Evolutionary conservation across 495 filamentous ascomycete genomes (phyloP), one percentile per base, ranked within the genome.

Genomic region (Thermothielavioides terrestris): DNA sequence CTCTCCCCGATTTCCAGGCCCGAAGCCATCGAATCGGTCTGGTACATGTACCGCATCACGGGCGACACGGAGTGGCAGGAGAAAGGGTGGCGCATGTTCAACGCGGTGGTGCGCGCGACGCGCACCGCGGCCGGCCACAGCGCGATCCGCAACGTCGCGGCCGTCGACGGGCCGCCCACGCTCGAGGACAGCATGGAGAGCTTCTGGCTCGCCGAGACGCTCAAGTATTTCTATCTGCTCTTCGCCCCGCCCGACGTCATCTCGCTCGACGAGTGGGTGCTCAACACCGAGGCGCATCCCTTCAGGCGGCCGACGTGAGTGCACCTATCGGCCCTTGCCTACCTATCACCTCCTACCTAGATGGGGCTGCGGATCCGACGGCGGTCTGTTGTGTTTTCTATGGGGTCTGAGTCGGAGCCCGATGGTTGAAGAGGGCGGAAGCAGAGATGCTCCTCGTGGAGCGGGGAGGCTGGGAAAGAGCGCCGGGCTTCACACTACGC

Each of bases 141-240:
- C 6, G 85, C 84, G 38, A 86, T 95, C 56, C 62, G 73, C 53
- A 87, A 94, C 60, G 86, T 95, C 6, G 57, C 58, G 25, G 26
- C 40, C 15, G 53, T 20, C 21, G 42, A 34, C 1, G 23, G 51
- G 4, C 51, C 63, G 0, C 21, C 8, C 53, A 61, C 5, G 18
- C 20, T 39, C 46, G 56, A 68, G 45, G 71, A 79, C 50, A 69
- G 68, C 60, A 79, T 79, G 77, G 77, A 81, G 61, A 80, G 74
- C 59, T 84, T 83, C 56, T 84, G 80, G 75, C 62, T 77, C 46
- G 83, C 86, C 6, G 88, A 94, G 67, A 92, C 89, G 15, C 68
- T 94, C 52, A 98, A 96, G 62, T 96, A 97, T 62, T 94, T 95
- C 52, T 97, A 92, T 56, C 63, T 96, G 52, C 74, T 95, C 50